These are phyloP conservation scores for Elymus sibiricus DNA, from an alignment of 176 grass and related monocot species.

Conservation along the genomic window DNA sequence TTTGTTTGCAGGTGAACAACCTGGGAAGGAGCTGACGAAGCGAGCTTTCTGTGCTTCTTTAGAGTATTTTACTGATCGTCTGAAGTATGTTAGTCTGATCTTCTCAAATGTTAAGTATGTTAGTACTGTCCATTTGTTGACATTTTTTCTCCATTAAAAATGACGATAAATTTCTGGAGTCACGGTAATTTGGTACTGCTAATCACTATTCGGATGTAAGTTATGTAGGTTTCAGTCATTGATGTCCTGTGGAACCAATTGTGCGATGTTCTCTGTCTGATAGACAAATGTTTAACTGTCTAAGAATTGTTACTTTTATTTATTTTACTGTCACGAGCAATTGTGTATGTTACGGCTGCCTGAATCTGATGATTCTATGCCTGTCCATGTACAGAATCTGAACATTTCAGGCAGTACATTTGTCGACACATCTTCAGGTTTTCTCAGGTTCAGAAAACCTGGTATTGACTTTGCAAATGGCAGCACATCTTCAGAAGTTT, in stretches of 20 bases:
- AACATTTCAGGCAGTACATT: neutral
- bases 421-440: neutral
- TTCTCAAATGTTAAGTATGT: neutral
- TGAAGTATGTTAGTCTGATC: neutral
- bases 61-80: neutral
- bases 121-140: neutral
- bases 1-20: constrained; percentile 31
- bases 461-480: neutral
- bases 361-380: neutral
- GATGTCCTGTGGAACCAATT: neutral
- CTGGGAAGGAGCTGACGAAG: neutral
- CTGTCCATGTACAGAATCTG: neutral
- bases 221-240: neutral
- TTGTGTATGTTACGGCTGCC: neutral
- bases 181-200: too few relatives aligned
- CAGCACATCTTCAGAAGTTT: neutral
- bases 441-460: neutral
- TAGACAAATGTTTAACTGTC: neutral
- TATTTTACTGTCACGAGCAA: neutral
- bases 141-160: neutral
- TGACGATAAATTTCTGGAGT: neutral
- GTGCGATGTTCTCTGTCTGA: neutral
- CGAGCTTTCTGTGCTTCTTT: neutral
- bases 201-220: neutral
- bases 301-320: neutral